Evolutionary conservation across 2,329 filamentous ascomycete species (phyloP).

Genomic region (Decorospora gaudefroyi): DNA sequence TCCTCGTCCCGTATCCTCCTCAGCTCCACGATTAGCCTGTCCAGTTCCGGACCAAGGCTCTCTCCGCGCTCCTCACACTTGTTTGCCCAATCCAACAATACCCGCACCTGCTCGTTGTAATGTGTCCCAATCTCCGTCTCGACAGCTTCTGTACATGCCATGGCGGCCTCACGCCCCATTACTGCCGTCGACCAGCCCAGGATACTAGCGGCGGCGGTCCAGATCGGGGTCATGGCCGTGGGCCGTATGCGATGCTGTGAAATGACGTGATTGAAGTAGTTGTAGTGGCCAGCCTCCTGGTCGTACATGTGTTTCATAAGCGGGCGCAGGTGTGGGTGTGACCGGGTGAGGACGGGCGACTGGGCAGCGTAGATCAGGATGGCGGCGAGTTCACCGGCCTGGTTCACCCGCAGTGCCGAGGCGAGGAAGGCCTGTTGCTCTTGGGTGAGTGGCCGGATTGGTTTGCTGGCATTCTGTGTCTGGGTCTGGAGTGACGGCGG

Average conservation of each 20-base stretch:
- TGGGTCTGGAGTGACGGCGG: too few relatives aligned
- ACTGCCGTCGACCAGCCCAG: conserved; percentile 89
- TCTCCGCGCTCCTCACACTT: conserved; percentile 78
- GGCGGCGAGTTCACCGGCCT: conserved; percentile 95
- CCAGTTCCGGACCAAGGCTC: conserved; percentile 77
- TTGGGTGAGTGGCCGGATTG: conserved; percentile 34
- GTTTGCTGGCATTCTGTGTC: conserved; percentile 17
- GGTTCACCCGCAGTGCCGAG: conserved; percentile 79
- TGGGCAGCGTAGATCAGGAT: conserved; percentile 92
- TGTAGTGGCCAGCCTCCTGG: conserved; percentile 87
- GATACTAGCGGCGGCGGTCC: conserved; percentile 77
- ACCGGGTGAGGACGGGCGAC: conserved; percentile 75
- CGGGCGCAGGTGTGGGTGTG: conserved; percentile 83
- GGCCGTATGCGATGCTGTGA: conserved; percentile 87
- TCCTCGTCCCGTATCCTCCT: conserved; percentile 91
- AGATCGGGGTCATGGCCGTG: conserved; percentile 88
- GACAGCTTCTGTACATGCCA: conserved; percentile 98
- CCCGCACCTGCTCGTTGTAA: conserved; percentile 89
- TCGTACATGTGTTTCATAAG: conserved; percentile 98
- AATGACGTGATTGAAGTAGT: conserved; percentile 81
- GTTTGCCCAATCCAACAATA: conserved; percentile 77
- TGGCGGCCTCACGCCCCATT: conserved; percentile 89
- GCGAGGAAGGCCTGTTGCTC: conserved; percentile 47
- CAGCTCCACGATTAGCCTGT: conserved; percentile 71
- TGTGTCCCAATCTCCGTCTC: conserved; percentile 97